Conservation (phyloP, 2,329 filamentous ascomycete species). For the Aspergillus quadricinctus region DNA sequence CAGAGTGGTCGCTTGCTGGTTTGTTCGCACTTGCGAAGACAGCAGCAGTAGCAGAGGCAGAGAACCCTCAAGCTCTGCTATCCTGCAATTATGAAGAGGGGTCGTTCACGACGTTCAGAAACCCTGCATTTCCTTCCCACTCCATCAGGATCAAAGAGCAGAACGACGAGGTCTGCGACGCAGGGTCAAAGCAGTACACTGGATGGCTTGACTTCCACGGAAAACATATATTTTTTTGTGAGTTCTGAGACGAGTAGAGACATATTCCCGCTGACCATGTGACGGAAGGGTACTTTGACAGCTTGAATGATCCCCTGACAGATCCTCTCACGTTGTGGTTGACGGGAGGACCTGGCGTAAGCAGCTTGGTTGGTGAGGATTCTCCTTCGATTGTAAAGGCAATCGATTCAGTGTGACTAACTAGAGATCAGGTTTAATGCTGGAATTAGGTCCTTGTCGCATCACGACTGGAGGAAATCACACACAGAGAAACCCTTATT, state of each 20-base stretch:
- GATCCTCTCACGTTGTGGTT: slow-evolving; percentile 14
- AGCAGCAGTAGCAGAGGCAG: not conserved
- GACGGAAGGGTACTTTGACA: slow-evolving; percentile 10
- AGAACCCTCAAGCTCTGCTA: not conserved
- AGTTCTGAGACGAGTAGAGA: not conserved
- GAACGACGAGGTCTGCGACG: slow-evolving; percentile 19
- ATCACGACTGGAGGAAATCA: slow-evolving; percentile 10
- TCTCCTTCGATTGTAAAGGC: not conserved
- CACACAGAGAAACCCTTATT: slow-evolving; percentile 12
- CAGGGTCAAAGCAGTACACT: slow-evolving; percentile 21
- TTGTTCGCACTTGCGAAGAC: not conserved
- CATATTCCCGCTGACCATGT: not conserved
- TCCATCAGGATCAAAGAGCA: slow-evolving; percentile 20
- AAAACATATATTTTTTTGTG: slow-evolving; percentile 7
- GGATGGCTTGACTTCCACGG: slow-evolving; percentile 18
- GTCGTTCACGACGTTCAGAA: slow-evolving; percentile 5
- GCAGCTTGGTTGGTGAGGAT: slow-evolving; percentile 8
- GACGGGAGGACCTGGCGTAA: slow-evolving; percentile 14
- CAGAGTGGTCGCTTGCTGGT: not conserved
- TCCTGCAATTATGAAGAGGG: not conserved
- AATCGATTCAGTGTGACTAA: not conserved
- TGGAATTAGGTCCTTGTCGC: slow-evolving; percentile 6
- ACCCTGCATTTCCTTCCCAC: slow-evolving; percentile 13
- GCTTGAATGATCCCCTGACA: slow-evolving; percentile 9
- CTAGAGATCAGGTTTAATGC: not conserved